Evolutionary conservation across 1,284 basidiomycete genomes (phyloP).

Genomic region (Psilocybe mexicana): DNA sequence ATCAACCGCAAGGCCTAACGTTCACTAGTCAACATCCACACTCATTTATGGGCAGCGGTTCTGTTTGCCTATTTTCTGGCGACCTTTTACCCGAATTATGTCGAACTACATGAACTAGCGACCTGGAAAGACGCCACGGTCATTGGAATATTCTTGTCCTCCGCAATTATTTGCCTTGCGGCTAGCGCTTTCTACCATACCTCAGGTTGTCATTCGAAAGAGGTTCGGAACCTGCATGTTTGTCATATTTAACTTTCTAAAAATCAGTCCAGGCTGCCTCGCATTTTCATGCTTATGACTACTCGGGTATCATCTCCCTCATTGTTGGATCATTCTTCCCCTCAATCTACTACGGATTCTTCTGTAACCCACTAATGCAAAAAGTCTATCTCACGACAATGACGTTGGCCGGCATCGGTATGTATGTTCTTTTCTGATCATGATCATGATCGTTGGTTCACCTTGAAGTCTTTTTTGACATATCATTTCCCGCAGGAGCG

Average conservation of each 20-base stretch:
- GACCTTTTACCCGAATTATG: slow-evolving; percentile 51
- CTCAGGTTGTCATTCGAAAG: slow-evolving; percentile 71
- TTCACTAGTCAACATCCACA: slow-evolving; percentile 83
- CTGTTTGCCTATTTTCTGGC: slow-evolving; percentile 66
- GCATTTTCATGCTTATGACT: slow-evolving; percentile 67
- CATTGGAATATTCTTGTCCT: slow-evolving; percentile 70
- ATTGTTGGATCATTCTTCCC: slow-evolving; percentile 86
- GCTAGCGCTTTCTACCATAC: slow-evolving; percentile 82
- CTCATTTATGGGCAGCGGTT: slow-evolving; percentile 76
- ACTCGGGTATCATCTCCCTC: slow-evolving; percentile 65
- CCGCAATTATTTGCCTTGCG: slow-evolving; percentile 74
- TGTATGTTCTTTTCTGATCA: slow-evolving; percentile 32
- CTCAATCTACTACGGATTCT: slow-evolving; percentile 73
- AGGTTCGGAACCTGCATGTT: slow-evolving; percentile 42
- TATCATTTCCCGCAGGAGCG: slow-evolving; percentile 44
- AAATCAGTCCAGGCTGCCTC: slow-evolving; percentile 41
- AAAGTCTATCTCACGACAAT: slow-evolving; percentile 56
- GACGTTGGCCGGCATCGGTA: slow-evolving; percentile 60
- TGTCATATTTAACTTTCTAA: slow-evolving; percentile 18
- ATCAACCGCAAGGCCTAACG: slow-evolving; percentile 8
- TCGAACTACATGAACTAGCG: slow-evolving; percentile 48
- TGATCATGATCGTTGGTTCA: slow-evolving; percentile 14
- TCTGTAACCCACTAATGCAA: slow-evolving; percentile 57
- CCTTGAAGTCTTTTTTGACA: slow-evolving; percentile 3
- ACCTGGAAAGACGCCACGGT: slow-evolving; percentile 67